Evolutionary conservation across 2,329 filamentous ascomycete genomes (phyloP), one percentile per base, ranked within the genome.

Genomic region (Colletotrichum navitas): DNA sequence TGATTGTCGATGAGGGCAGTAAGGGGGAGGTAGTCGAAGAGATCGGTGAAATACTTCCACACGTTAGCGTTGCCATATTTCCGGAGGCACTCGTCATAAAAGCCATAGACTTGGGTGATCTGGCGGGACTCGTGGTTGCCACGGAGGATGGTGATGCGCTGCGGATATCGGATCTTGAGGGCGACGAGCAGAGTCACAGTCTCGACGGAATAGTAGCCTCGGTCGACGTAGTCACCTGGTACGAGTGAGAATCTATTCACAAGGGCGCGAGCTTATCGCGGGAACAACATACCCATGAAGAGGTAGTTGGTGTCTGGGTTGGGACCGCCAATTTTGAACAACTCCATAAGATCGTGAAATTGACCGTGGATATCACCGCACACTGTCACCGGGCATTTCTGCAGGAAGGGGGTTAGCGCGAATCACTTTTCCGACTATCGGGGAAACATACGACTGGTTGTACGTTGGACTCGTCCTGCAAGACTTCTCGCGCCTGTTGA

Each of bases 51-150:
- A 81, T 94, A 98, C 87, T 98, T 98, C 96, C 96, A 99, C 74
- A 99, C 96, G 77, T 97, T 98, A 74, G 96, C 95, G 80, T 98
- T 98, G 82, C 96, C 96, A 81, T 99, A 99, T 86, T 99, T 99
- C 81, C 95, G 93, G 78, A 98, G 90, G 82, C 96, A 99, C 83
- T 99, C 96, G 82, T 98, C 96, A 86, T 99, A 99, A 86, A 99
- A 99, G 74, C 96, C 96, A 82, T 99, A 99, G 71, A 99, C 96
- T 83, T 98, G 95, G 56, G 96, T 99, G 82, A 99, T 99, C 85
- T 99, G 96, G 78, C 96, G 92, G 75, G 95, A 98, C 85, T 99
- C 96, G 89, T 99, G 96, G 85, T 99, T 99, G 80, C 96, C 96
- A 80, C 96, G 95, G 76, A 99, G 93, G 81, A 99, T 97, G 77